phyloP scores from a whole-genome alignment of 1,284 basidiomycete species.

The Farysia itapuensis region DNA sequence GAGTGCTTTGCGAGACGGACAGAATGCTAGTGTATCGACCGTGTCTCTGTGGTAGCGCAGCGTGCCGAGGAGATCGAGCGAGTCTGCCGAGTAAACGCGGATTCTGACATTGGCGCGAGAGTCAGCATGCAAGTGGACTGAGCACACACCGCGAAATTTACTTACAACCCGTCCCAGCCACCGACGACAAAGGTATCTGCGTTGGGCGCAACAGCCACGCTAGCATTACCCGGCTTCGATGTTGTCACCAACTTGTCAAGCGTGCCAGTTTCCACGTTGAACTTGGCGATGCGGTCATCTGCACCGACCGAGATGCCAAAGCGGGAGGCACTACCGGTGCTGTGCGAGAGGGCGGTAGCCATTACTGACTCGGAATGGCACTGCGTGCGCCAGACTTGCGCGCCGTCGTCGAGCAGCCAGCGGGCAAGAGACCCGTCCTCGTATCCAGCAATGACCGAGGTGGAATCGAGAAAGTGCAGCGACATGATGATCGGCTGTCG shows the following conservation, averaged over 20 bases:
- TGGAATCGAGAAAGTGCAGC: constrained; percentile 68
- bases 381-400: constrained; percentile 2
- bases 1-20: background rate
- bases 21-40: constrained; percentile 17
- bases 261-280: constrained; percentile 4
- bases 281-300: constrained; percentile 25
- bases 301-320: constrained; percentile 25
- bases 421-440: constrained; percentile 74
- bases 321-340: too few species aligned
- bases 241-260: constrained; percentile 2
- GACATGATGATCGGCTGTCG: constrained; percentile 74
- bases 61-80: constrained; percentile 4
- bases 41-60: constrained; percentile 25
- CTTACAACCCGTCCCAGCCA: constrained; percentile 36
- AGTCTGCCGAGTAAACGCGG: constrained; percentile 3
- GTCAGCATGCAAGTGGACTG: background rate
- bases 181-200: constrained; percentile 7
- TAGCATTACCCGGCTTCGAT: constrained; percentile 10
- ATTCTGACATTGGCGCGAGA: constrained; percentile 5
- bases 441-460: constrained; percentile 69
- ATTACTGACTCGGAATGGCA: constrained; percentile 32
- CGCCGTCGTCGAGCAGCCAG: constrained; percentile 2
- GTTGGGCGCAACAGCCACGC: constrained; percentile 12
- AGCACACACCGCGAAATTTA: background rate
- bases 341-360: constrained; percentile 3